These are phyloP conservation scores for Plasmodium adleri DNA, from an alignment of 169 alveolate species.

Conservation along the genomic window DNA sequence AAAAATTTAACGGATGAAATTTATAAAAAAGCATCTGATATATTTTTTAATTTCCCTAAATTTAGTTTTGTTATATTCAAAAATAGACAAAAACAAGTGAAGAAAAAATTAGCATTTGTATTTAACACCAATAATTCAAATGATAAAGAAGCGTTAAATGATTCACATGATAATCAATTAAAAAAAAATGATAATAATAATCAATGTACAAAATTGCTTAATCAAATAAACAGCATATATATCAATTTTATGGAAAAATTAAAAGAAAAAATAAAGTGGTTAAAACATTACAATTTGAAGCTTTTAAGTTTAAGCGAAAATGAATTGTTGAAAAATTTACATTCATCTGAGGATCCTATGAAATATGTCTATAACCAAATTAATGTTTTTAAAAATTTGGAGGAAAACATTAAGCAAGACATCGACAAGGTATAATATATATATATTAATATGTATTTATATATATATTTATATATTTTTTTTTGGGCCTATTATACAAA, in stretches of 20 bases:
- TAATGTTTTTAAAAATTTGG: conserved; percentile 49
- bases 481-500: no score
- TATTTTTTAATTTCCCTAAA: conserved; percentile 44
- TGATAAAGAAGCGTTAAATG: conserved; percentile 32
- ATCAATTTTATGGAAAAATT: conserved; percentile 71
- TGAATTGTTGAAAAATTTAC: conserved; percentile 30
- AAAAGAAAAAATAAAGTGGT: conserved; percentile 73
- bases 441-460: no score
- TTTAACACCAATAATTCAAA: conserved; percentile 43
- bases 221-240: conserved; percentile 64
- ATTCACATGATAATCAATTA: conserved; percentile 18
- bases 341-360: conserved; percentile 69
- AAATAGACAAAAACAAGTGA: conserved; percentile 72
- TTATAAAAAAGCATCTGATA: conserved; percentile 74
- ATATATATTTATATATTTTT: no score
- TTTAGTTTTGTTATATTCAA: conserved; percentile 53
- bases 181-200: conserved; percentile 64
- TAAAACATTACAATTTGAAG: conserved; percentile 61
- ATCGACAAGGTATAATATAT: conserved; percentile 49
- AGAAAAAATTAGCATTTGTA: conserved; percentile 61
- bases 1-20: conserved; percentile 70
- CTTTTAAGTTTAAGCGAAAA: conserved; percentile 37
- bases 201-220: conserved; percentile 59
- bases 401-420: conserved; percentile 63
- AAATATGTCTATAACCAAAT: conserved; percentile 55